Conservation (phyloP, 148 eudicot genomes). For the Vaccinium darrowii region DNA sequence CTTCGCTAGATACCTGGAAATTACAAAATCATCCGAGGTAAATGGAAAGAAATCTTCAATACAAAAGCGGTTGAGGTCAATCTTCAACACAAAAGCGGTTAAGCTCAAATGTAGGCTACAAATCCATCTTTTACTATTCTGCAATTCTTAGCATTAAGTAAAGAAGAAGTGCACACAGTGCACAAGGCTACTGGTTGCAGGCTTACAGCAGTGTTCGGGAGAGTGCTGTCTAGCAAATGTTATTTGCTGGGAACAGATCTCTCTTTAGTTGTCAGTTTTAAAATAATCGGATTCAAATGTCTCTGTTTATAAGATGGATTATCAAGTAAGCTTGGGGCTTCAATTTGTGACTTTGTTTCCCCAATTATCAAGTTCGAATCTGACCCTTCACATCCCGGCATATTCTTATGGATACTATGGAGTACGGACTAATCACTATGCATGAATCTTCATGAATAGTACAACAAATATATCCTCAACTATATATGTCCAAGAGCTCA, state of each 20-base stretch:
- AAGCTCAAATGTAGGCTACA: neutral
- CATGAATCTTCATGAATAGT: neutral
- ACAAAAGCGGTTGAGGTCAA: neutral
- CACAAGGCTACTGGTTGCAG: neutral
- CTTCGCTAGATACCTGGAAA: conserved; percentile 40
- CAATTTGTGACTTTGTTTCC: neutral
- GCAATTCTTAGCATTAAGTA: neutral
- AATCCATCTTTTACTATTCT: neutral
- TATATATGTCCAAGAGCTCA: neutral
- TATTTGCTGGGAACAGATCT: neutral
- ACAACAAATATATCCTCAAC: neutral
- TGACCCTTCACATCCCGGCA: neutral
- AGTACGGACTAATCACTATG: neutral
- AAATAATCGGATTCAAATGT: neutral
- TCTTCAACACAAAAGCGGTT: neutral
- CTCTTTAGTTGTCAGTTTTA: neutral
- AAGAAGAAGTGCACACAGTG: neutral
- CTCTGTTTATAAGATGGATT: neutral
- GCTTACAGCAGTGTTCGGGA: neutral
- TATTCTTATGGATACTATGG: neutral
- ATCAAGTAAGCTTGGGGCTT: neutral
- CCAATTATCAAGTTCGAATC: neutral
- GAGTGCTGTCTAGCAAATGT: neutral
- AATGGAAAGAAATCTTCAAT: neutral
- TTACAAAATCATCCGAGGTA: neutral